These are phyloP conservation scores for Aristolochia contorta DNA, from an alignment of 164 flowering plant genomes.

Conservation along the genomic window DNA sequence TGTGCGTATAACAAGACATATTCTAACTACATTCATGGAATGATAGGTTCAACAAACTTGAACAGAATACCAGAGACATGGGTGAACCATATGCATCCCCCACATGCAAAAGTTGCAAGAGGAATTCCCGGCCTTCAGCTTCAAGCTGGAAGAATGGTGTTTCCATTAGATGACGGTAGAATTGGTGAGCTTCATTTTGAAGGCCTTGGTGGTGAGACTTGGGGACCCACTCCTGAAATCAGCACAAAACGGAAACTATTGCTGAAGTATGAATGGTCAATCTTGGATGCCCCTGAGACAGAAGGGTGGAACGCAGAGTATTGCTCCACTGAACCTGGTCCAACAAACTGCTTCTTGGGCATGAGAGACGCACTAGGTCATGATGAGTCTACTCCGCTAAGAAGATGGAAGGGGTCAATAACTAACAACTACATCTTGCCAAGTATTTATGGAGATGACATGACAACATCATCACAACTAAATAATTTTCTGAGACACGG, in stretches of 20 bases:
- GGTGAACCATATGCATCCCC: conserved; percentile 64
- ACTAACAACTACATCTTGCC: conserved; percentile 40
- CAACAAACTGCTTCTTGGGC: conserved; percentile 64
- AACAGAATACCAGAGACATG: conserved; percentile 34
- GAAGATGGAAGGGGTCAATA: conserved; percentile 33
- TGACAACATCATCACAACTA: conserved; percentile 16
- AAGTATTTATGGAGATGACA: conserved; percentile 12
- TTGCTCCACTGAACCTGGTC: conserved; percentile 74
- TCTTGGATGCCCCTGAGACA: conserved; percentile 72
- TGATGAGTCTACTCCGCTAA: conserved; percentile 21
- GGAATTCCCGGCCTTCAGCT: conserved; percentile 51
- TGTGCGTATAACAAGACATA: too few relatives aligned
- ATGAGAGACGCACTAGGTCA: conserved; percentile 22
- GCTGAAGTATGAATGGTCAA: conserved; percentile 53
- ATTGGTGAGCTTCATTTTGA: conserved; percentile 70
- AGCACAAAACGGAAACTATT: conserved; percentile 35
- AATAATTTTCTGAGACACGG: conserved; percentile 20
- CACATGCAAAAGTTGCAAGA: conserved; percentile 54
- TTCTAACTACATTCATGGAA: conserved; percentile 1
- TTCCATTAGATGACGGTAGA: conserved; percentile 78
- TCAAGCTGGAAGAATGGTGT: conserved; percentile 56
- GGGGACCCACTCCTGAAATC: conserved; percentile 34
- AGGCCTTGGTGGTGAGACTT: conserved; percentile 63
- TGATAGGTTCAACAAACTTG: conserved; percentile 39
- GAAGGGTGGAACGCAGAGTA: conserved; percentile 96